Conservation (phyloP, 345 rosid species). For the Gossypium anomalum region DNA sequence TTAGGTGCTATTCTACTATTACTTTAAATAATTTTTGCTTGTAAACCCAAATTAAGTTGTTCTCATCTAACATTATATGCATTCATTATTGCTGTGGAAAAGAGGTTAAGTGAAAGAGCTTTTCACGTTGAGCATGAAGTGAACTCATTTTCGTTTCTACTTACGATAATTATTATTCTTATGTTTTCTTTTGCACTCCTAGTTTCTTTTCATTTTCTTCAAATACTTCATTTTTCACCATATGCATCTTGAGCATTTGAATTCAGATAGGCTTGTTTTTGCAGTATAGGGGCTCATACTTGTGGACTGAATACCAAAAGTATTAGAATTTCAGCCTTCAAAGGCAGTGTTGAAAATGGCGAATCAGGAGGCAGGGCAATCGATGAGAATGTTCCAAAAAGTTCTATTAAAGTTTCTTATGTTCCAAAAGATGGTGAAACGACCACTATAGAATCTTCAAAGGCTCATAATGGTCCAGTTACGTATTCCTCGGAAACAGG, state of each 20-base stretch:
- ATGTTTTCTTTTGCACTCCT: not conserved
- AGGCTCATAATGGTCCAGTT: constrained; percentile 53
- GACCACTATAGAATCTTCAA: constrained; percentile 45
- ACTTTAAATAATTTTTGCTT: not conserved
- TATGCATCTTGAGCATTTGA: constrained; percentile 16
- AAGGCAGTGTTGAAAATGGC: constrained; percentile 58
- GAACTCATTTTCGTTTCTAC: not conserved
- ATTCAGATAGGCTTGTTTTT: constrained; percentile 28
- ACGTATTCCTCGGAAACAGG: constrained; percentile 59
- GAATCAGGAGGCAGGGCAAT: constrained; percentile 48
- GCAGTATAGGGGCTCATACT: constrained; percentile 59
- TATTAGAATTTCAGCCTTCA: constrained; percentile 66
- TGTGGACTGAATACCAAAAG: constrained; percentile 46
- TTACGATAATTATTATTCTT: not conserved
- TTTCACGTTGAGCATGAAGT: not conserved
- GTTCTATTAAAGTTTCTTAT: constrained; percentile 63
- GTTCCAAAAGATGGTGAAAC: constrained; percentile 59
- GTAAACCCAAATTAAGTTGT: not conserved
- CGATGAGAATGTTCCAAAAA: constrained; percentile 51
- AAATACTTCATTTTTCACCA: not conserved
- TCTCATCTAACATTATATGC: not conserved
- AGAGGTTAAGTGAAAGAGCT: not conserved
- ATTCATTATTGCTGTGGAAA: not conserved
- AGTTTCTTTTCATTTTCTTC: constrained; percentile 13
- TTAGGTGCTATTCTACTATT: not conserved